These are phyloP conservation scores for Colletotrichum orbiculare DNA, from an alignment of 2,329 filamentous ascomycete genomes.

Conservation along the genomic window DNA sequence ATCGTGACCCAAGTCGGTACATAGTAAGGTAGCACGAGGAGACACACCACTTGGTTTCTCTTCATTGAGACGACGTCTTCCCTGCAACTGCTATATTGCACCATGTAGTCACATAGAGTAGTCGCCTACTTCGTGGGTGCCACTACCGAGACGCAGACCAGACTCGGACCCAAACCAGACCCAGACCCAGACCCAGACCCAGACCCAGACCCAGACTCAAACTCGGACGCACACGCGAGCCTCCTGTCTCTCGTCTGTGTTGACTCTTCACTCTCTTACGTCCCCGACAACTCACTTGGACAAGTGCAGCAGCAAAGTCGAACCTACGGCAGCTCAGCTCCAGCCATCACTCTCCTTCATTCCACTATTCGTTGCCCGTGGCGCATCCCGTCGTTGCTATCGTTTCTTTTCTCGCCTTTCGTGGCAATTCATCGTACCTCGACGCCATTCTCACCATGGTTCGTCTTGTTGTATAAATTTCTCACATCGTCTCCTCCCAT, in stretches of 20 bases:
- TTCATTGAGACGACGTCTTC: conserved; percentile 10
- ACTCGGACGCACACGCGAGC: not conserved
- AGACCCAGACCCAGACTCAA: not conserved
- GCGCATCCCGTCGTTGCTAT: conserved; percentile 24
- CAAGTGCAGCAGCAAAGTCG: conserved; percentile 14
- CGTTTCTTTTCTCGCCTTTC: conserved; percentile 14
- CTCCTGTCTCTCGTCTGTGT: not conserved
- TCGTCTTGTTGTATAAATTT: conserved; percentile 43
- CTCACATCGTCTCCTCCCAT: conserved; percentile 51
- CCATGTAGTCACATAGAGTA: no score
- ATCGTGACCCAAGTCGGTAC: no score
- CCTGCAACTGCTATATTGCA: not conserved
- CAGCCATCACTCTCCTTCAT: conserved; percentile 31
- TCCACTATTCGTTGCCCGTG: conserved; percentile 35
- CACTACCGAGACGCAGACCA: no score
- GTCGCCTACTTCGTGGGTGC: no score
- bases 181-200: not conserved
- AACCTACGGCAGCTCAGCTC: conserved; percentile 29
- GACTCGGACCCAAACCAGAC: no score
- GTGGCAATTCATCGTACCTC: conserved; percentile 38
- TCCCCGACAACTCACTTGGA: conserved; percentile 17
- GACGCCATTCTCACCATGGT: conserved; percentile 33
- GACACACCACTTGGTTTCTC: no score
- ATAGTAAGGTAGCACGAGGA: no score
- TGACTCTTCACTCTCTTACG: conserved; percentile 23